Evolutionary conservation across 2,329 filamentous ascomycete species (phyloP).

Genomic region (Colletotrichum costaricense): DNA sequence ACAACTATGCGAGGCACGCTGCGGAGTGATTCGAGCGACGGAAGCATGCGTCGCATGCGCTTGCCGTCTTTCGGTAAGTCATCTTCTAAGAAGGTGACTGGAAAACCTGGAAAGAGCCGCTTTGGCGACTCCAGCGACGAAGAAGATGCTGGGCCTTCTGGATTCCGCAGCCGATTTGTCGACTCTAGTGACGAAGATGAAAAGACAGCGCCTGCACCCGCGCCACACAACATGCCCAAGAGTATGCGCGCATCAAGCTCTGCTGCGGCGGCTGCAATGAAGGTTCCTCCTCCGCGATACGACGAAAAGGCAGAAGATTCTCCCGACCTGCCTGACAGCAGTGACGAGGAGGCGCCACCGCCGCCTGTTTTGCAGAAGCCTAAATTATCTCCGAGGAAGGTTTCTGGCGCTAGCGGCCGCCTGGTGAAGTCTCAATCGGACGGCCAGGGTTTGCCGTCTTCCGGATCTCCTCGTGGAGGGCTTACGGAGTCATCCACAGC

Average conservation of each 20-base stretch:
- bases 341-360: conserved; percentile 54
- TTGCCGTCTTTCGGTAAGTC: conserved; percentile 57
- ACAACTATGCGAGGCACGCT: conserved; percentile 55
- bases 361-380: conserved; percentile 34
- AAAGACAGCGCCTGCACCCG: conserved; percentile 77
- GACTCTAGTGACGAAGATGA: conserved; percentile 76
- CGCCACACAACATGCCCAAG: conserved; percentile 64
- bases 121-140: conserved; percentile 75
- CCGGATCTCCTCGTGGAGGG: conserved; percentile 54
- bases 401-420: conserved; percentile 27
- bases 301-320: conserved; percentile 61
- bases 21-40: conserved; percentile 53
- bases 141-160: conserved; percentile 50
- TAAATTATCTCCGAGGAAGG: conserved; percentile 35
- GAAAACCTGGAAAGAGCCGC: conserved; percentile 57
- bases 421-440: conserved; percentile 39
- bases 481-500: conserved; percentile 41
- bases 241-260: conserved; percentile 46
- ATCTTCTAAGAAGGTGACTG: conserved; percentile 44
- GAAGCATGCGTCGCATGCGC: conserved; percentile 49
- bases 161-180: conserved; percentile 70
- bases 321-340: conserved; percentile 70
- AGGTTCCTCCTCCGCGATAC: conserved; percentile 45
- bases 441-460: conserved; percentile 47
- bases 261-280: conserved; percentile 52